Percentiles rank a stretch among this genome's conserved stretches.
Evolutionary conservation across 2,329 filamentous ascomycete species (phyloP).

Genomic region (Drechslera avenae): DNA sequence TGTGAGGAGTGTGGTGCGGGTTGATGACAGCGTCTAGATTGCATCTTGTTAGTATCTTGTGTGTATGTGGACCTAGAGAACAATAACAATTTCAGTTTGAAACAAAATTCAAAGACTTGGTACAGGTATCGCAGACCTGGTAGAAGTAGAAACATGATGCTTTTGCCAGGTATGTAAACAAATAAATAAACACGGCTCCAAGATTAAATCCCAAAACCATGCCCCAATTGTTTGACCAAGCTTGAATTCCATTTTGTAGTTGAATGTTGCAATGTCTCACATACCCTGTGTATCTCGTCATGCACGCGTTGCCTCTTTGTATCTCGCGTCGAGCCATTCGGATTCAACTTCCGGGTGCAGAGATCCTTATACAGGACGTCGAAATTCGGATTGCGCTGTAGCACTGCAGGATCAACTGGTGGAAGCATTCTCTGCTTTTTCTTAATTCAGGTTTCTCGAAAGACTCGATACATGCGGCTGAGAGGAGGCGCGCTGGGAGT

Average conservation of each 20-base stretch:
- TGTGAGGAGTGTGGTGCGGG: conserved; percentile 41
- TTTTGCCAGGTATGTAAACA: not conserved
- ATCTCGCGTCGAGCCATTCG: conserved; percentile 52
- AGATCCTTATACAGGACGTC: conserved; percentile 54
- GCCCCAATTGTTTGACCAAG: too few relatives aligned
- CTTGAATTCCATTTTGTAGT: not conserved
- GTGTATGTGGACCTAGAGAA: not conserved
- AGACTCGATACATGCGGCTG: not conserved
- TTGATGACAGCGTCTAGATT: conserved; percentile 46
- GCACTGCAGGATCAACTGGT: conserved; percentile 45
- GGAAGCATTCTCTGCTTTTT: conserved; percentile 48
- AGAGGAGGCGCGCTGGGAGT: not conserved
- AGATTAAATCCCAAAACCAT: too few relatives aligned
- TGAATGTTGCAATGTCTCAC: conserved; percentile 3
- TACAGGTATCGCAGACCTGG: too few relatives aligned
- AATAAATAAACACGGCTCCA: not conserved
- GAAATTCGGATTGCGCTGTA: conserved; percentile 52
- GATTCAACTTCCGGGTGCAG: conserved; percentile 49
- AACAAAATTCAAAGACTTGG: too few relatives aligned
- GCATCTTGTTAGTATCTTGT: conserved; percentile 7
- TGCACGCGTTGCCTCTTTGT: conserved; percentile 51
- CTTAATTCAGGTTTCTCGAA: not conserved
- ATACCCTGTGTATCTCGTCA: conserved; percentile 48
- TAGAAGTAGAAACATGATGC: not conserved
- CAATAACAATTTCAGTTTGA: too few relatives aligned